Conservation (phyloP, 2,329 filamentous ascomycete genomes). For the Cordyceps tenuipes region DNA sequence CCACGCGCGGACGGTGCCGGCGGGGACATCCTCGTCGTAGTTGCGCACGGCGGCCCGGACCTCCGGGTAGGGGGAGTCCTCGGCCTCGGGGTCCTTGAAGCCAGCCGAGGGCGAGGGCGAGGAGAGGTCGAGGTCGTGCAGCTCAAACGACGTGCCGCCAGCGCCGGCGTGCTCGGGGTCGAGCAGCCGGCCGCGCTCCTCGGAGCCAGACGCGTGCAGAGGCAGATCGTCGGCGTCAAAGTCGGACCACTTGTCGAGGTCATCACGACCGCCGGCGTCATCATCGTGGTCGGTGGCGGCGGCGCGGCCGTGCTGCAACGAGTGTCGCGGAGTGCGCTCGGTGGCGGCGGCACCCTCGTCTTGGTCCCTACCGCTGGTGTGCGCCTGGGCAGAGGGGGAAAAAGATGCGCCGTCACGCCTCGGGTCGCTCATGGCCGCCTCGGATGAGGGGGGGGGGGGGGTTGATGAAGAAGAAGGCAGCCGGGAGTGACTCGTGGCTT, state of each 20-base stretch:
- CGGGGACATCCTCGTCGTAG: constrained; percentile 56
- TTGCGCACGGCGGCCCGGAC: constrained; percentile 56
- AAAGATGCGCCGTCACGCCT: neutral
- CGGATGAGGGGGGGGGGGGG: neutral
- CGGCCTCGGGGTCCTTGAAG: constrained; percentile 34
- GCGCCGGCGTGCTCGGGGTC: constrained; percentile 37
- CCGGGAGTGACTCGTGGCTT: too few species aligned
- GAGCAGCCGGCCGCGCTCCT: constrained; percentile 49
- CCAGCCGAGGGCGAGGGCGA: constrained; percentile 18
- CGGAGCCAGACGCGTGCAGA: constrained; percentile 13
- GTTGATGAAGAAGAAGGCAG: too few species aligned
- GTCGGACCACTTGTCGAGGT: constrained; percentile 6
- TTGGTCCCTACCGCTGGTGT: constrained; percentile 4
- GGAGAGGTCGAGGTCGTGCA: neutral
- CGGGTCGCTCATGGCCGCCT: neutral
- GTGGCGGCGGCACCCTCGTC: neutral
- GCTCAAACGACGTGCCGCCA: neutral
- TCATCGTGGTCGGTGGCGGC: too few species aligned
- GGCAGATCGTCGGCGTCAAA: neutral
- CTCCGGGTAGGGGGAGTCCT: constrained; percentile 59
- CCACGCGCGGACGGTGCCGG: constrained; percentile 60
- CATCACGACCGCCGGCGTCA: neutral
- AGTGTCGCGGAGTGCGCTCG: constrained; percentile 7
- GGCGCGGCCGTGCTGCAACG: constrained; percentile 1
- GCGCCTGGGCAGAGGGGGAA: neutral